Evolutionary conservation across 768 basidiomycete genomes (phyloP), one percentile per base, ranked within the genome.

Genomic region (Pisolithus albus): DNA sequence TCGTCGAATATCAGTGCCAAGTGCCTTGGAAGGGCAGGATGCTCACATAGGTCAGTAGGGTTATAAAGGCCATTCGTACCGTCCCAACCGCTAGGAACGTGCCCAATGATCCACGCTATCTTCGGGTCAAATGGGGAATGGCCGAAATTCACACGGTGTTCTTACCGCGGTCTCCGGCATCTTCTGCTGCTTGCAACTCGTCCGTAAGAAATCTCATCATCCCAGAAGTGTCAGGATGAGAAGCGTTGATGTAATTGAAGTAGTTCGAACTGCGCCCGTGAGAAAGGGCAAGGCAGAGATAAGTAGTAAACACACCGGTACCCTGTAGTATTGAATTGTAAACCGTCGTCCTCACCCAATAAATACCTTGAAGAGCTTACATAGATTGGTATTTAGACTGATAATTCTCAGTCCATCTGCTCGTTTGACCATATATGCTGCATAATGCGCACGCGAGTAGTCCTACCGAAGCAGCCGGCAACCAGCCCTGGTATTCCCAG

Each of bases 121-220:
- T 18, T 52, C 53, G 30, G 24, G 36, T 59, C 38, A 69, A 42
- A n/a, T 43, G n/a, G 15, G 1, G 51, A 37, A 21, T 16, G 49
- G 40, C 28, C 6, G 21, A 48, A 42, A 6, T 32, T 36, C 21
- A 34, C 16, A 26, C 5, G 13, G 9, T 16, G n/a, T 23, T 60
- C 72, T n/a, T 54, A 81, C 85, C 86, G 59, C 83, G 72, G 49
- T 88, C 86, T 7, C 86, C 82, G 19, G 75, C 74, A 60, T 90
- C 87, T 65, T 90, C 88, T 7, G 87, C 86, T 48, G 74, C 82
- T 64, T 90, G 87, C 13, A 89, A 69, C 62, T 89, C 85, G 53
- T 87, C 82, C 6, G 87, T 88, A 56, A 90, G 59, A 68, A 87
- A 88, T 36, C 84, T 75, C 58, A 89, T 70, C 81, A 88, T 85